These are phyloP conservation scores for Brassica hybrid DNA, from an alignment of 441 rosid genomes.

Conservation along the genomic window DNA sequence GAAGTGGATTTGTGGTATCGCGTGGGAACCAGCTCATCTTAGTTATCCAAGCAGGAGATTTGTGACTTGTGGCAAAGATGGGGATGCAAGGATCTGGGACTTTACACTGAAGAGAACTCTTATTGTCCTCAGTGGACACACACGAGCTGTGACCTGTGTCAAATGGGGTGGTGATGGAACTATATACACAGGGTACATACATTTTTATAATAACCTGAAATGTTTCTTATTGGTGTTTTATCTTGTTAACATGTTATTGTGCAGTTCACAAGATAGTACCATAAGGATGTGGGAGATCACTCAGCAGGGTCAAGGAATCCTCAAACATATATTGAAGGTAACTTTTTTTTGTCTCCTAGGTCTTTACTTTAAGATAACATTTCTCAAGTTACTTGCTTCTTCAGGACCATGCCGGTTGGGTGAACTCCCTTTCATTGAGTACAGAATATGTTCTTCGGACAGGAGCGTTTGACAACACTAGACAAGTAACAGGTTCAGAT, in stretches of 20 bases:
- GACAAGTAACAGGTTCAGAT: conserved; percentile 61
- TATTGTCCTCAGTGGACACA: conserved; percentile 86
- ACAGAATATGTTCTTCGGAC: conserved; percentile 95
- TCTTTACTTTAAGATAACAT: neutral
- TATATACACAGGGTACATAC: conserved; percentile 92
- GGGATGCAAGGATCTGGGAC: conserved; percentile 99
- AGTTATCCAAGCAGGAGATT: conserved; percentile 90
- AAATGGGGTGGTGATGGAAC: conserved; percentile 98
- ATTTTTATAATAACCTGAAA: neutral
- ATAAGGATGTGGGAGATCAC: conserved; percentile 98
- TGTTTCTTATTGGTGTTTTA: conserved; percentile 1
- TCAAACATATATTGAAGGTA: too few species aligned
- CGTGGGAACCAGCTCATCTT: conserved; percentile 98
- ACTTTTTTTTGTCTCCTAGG: neutral
- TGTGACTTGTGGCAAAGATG: conserved; percentile 98
- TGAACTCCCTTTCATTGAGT: conserved; percentile 93
- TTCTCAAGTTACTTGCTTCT: neutral
- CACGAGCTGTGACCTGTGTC: conserved; percentile 95
- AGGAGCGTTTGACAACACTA: conserved; percentile 95
- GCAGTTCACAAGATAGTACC: conserved; percentile 94
- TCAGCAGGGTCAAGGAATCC: conserved; percentile 62
- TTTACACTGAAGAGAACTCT: conserved; percentile 66
- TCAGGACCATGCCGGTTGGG: conserved; percentile 98
- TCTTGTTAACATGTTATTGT: neutral
- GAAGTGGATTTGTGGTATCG: conserved; percentile 96